Base-by-base conservation (phyloP, 352 stramenopile species). In the Phytopythium montanum region DNA sequence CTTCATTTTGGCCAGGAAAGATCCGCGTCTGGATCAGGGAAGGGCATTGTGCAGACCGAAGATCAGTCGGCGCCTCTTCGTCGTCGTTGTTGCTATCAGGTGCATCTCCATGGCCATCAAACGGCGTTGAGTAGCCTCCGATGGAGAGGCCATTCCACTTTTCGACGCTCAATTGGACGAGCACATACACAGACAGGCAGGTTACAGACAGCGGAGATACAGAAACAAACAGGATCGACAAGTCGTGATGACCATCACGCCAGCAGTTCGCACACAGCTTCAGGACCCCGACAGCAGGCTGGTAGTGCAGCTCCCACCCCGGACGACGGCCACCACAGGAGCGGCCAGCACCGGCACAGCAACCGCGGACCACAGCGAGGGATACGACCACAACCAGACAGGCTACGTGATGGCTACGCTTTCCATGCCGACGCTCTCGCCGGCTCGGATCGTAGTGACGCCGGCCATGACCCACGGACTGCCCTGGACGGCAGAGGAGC, bases 401-500 rank as follows among this genome's bases (percentile, higher is more conserved):
- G 39, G 6, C 10, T 45, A 45, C 14, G 13, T 25, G 5, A 25
- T 45, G 19, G 9, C 19, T 36, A 36, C 31, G 31, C 2, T 36
- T 6, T 10, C 31, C 3, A 45, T 45, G 39, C 5, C 39, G 25
- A 12, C 48, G 13, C 26, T 54, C 29, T 14, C 48, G 16, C 21
- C 28, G 7, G 48, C 26, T 23, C 46, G 26, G 34, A 52, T 51
- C 25, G 50, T 33, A 39, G 23, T 21, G 60, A 42, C 44, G 28
- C 28, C 48, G 9, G 52, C 9, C 54, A 56, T 61, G 9, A 73
- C 57, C 21, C 66, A 73, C 25, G 63, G 69, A 21, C 55, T 67
- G 31, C 65, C 59, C n/a, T 85, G 75, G 75, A 72, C 72, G 1
- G 56, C 66, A 31, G 75, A 81, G 6, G 75, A 85, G 41, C 76